A percentile compares a stretch with the other conserved stretches of the same genome.
Conservation (phyloP, 208 protist genomes). For the Angomonas ambiguus region DNA sequence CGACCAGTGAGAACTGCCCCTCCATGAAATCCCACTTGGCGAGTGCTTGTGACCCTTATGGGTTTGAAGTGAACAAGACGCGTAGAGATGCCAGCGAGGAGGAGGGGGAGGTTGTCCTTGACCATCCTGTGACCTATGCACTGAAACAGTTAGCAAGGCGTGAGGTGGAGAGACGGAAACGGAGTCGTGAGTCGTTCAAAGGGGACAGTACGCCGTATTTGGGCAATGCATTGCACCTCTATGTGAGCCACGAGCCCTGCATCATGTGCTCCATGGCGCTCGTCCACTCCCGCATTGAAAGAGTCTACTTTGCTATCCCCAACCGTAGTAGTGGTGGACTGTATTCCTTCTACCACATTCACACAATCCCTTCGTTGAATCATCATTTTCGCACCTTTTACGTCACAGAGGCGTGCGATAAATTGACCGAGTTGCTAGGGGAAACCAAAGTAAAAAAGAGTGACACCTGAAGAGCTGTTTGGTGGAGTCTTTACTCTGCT, state of each 20-base stretch:
- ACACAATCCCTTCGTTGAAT: conserved; percentile 79
- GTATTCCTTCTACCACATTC: conserved; percentile 53
- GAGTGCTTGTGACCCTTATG: conserved; percentile 38
- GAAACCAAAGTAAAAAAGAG: no score
- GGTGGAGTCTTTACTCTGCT: background rate
- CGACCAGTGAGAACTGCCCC: conserved; percentile 36
- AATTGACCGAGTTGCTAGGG: background rate
- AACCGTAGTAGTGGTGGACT: conserved; percentile 73
- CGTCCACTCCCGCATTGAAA: conserved; percentile 85
- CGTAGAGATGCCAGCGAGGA: no score
- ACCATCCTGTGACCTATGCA: conserved; percentile 74
- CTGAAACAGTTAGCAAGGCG: conserved; percentile 53
- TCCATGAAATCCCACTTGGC: conserved; percentile 27
- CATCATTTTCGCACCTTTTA: conserved; percentile 76
- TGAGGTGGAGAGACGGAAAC: background rate
- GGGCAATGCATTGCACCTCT: conserved; percentile 79
- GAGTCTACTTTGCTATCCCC: conserved; percentile 76
- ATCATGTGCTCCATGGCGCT: conserved; percentile 94
- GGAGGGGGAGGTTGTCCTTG: conserved; percentile 34
- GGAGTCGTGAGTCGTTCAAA: background rate
- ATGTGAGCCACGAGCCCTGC: conserved; percentile 91
- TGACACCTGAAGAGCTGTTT: no score
- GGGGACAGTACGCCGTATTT: conserved; percentile 60
- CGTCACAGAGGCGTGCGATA: conserved; percentile 23
- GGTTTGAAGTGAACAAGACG: background rate